Conservation (phyloP, 2,329 filamentous ascomycete genomes). For the Colletotrichum acutatum region DNA sequence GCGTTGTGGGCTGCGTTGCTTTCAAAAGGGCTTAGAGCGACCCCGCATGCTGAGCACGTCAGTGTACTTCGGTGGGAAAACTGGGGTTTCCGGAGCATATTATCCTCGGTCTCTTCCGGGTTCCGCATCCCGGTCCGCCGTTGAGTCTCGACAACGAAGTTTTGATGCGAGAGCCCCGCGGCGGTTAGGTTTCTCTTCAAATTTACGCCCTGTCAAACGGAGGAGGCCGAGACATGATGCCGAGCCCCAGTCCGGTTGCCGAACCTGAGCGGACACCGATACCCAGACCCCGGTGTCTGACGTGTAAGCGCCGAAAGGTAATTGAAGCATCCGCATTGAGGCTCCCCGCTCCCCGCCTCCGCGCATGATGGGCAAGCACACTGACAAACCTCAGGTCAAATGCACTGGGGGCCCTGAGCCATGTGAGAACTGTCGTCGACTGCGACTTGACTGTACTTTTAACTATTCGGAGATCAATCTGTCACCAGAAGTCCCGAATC, state of each 20-base stretch:
- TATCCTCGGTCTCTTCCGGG: conserved; percentile 24
- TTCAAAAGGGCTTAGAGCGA: conserved; percentile 5
- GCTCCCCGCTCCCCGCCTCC: not conserved
- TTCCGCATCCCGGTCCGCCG: conserved; percentile 8
- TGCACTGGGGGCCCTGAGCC: conserved; percentile 16
- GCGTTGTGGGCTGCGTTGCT: not conserved
- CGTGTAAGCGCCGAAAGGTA: conserved; percentile 25
- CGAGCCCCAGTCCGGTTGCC: conserved; percentile 8
- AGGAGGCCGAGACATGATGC: conserved; percentile 1
- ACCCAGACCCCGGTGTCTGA: conserved; percentile 13
- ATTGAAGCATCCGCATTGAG: not conserved
- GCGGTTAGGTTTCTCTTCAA: not conserved
- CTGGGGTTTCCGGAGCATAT: conserved; percentile 16
- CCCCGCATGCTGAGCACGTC: conserved; percentile 27
- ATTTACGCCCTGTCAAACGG: not conserved
- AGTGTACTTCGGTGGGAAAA: conserved; percentile 18
- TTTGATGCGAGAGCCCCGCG: not conserved
- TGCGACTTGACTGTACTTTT: conserved; percentile 15
- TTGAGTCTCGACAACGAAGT: not conserved
- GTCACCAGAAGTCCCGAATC: not conserved
- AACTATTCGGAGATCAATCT: conserved; percentile 16
- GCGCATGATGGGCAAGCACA: not conserved
- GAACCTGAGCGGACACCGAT: not conserved
- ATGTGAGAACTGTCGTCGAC: conserved; percentile 17
- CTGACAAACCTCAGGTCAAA: conserved; percentile 4